phyloP scores from a whole-genome alignment of 1,139 yeast genomes.

The Geotrichum restrictum region DNA sequence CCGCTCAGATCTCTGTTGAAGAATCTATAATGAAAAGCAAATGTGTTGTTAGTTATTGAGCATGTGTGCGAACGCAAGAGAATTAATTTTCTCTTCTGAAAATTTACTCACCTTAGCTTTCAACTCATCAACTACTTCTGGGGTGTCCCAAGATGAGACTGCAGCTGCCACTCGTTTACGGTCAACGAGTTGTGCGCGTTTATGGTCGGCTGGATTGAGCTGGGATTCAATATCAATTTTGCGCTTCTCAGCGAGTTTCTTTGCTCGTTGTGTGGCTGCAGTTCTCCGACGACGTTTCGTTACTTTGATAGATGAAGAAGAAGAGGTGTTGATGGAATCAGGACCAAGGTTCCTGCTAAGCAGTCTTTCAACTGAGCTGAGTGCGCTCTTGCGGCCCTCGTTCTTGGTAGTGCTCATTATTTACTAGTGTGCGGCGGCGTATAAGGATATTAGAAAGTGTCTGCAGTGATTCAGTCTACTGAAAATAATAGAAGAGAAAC shows the following conservation, averaged over 20 bases:
- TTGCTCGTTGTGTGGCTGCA: conserved; percentile 19
- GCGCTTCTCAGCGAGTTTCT: conserved; percentile 9
- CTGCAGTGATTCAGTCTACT: background rate
- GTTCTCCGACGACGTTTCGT: conserved; percentile 15
- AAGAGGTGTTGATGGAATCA: conserved; percentile 8
- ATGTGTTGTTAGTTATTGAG: too few relatives aligned
- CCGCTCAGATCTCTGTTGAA: conserved; percentile 16
- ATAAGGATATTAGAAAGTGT: background rate
- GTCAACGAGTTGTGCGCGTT: conserved; percentile 11
- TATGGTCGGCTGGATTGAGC: conserved; percentile 23
- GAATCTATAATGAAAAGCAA: conserved; percentile 9
- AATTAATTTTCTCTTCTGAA: too few relatives aligned
- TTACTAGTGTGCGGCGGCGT: background rate
- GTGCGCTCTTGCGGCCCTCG: conserved; percentile 10
- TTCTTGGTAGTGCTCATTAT: conserved; percentile 2
- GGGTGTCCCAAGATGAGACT: conserved; percentile 23
- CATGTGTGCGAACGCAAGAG: too few relatives aligned
- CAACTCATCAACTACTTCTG: conserved; percentile 24
- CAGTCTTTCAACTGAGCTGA: conserved; percentile 24
- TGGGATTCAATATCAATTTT: conserved; percentile 21
- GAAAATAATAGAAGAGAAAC: too few relatives aligned
- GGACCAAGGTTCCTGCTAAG: conserved; percentile 25
- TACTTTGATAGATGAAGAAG: background rate
- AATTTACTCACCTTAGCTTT: conserved; percentile 22
- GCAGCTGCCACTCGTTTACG: conserved; percentile 24